These are phyloP conservation scores for Piromyces finnis DNA, from an alignment of 192 early-diverging fungal genomes.

Conservation along the genomic window DNA sequence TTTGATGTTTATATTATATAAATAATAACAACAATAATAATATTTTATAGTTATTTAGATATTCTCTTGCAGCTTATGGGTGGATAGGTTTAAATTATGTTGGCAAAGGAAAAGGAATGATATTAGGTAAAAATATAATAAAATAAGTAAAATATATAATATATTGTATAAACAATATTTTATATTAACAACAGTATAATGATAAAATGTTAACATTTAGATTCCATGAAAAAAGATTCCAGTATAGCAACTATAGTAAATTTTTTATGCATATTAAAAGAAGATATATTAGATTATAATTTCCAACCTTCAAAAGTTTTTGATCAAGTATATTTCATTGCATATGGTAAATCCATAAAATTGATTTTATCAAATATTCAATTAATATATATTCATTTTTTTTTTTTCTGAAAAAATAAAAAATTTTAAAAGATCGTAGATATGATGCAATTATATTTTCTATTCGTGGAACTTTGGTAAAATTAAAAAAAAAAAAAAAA, in stretches of 20 bases:
- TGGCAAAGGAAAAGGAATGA: background rate
- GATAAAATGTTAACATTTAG: too few relatives aligned
- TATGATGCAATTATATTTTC: background rate
- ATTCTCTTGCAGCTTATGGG: background rate
- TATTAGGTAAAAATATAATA: background rate
- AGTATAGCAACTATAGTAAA: background rate
- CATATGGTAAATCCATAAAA: background rate
- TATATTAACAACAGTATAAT: too few relatives aligned
- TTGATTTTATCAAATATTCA: background rate
- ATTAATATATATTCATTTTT: too few relatives aligned
- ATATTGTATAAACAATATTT: background rate
- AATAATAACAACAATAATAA: too few relatives aligned
- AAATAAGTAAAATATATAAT: too few relatives aligned
- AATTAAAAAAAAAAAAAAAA: too few relatives aligned
- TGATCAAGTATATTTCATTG: background rate
- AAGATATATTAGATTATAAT: background rate
- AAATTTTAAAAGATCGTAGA: background rate
- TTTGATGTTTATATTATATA: too few relatives aligned
- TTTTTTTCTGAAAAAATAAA: too few relatives aligned
- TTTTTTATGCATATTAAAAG: background rate
- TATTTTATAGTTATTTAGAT: background rate
- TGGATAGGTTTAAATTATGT: background rate
- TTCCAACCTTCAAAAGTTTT: background rate
- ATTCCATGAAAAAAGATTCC: background rate
- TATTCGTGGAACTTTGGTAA: conserved; percentile 1